Evolutionary conservation across 2,329 filamentous ascomycete species (phyloP), one percentile per base, ranked within the genome.

Genomic region (Septoria linicola): DNA sequence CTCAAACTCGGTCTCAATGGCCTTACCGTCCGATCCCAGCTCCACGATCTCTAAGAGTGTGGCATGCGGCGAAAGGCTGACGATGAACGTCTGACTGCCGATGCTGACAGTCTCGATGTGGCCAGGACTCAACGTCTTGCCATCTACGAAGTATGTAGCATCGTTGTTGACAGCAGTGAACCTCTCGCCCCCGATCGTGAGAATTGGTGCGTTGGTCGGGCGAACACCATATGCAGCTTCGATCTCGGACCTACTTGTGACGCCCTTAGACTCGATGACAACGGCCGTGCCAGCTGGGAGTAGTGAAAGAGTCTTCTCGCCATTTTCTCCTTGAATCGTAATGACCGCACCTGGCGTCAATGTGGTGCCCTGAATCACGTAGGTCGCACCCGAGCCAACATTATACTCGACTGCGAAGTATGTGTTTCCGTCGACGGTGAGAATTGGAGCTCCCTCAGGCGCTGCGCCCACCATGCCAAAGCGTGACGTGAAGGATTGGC

Each of bases 121-220:
- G 8, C 68, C 70, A 6, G 71, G 66, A 1, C 60, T 58, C 1
- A 75, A 63, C 1, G 70, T 73, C 34, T 72, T 64, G 8, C 68
- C 72, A 17, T 63, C 63, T 11, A 75, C 60, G 8, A 73, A 51
- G 36, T 73, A 76, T 1, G 66, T 66, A 2, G 64, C 58, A 8
- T 59, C 59, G 21, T 56, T 58, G 44, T 62, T 63, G 36, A 65
- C 48, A 7, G 67, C 63, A 7, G 55, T 64, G 57, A 65, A 68
- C 2, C 53, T 63, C 27, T 63, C 43, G 7, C 58, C 61, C 8
- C 59, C 63, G 23, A 70, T 60, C 4, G 65, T 68, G 32, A 68
- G 58, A 31, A 68, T 45, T 3, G 65, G 67, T 17, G 66, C 60
- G 14, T 56, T 53, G 0, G 63, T 66, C 0, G 59, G 49, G n/a